Percentiles rank a stretch among this genome's conserved stretches.
Conservation (phyloP, 257 asterid genomes). For the Anisodus acutangulus region DNA sequence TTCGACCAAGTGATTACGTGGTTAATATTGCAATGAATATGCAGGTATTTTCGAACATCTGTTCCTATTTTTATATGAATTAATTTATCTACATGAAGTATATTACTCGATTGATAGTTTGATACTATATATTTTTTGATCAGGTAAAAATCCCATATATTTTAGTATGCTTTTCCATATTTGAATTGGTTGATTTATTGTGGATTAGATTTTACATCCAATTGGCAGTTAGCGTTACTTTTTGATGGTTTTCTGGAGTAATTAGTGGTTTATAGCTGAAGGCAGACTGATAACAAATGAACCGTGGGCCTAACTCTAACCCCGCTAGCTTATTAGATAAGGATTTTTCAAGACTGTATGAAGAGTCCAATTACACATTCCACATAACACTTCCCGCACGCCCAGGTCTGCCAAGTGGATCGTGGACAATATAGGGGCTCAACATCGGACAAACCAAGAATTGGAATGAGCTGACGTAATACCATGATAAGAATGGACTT, state of each 20-base stretch:
- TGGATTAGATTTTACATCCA: constrained; percentile 3
- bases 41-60: constrained; percentile 62
- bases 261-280: constrained; percentile 3
- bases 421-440: not conserved
- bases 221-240: constrained; percentile 8
- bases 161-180: not conserved
- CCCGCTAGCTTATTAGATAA: not conserved
- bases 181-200: constrained; percentile 17
- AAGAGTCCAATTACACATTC: not conserved
- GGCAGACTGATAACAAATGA: not conserved
- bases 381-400: not conserved
- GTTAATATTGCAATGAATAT: constrained; percentile 68
- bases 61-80: constrained; percentile 8
- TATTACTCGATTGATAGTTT: not conserved
- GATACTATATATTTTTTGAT: not conserved
- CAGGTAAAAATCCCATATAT: not conserved
- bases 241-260: constrained; percentile 13
- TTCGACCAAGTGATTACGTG: constrained; percentile 79
- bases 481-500: not conserved
- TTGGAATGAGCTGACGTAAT: not conserved
- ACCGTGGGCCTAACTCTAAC: not conserved
- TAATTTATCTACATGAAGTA: not conserved
- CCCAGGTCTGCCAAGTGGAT: not conserved
- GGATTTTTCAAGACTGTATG: not conserved
- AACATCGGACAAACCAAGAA: not conserved